Percentiles rank a stretch among this genome's conserved stretches.
Evolutionary conservation across 495 filamentous ascomycete species (phyloP).

Genomic region (Trichoderma orchidacearum): DNA sequence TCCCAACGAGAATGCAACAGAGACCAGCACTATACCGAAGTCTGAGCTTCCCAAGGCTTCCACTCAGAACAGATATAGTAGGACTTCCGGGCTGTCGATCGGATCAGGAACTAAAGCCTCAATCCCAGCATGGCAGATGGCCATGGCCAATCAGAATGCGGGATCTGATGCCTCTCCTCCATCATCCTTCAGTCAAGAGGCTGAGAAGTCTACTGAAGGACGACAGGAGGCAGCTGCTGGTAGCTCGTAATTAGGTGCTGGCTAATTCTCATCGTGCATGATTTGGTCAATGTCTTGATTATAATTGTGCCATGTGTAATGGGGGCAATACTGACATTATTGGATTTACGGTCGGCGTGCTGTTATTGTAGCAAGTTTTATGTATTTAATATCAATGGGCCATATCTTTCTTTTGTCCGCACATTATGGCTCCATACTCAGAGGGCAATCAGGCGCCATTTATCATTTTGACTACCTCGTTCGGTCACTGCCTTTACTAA

Average conservation of each 20-base stretch:
- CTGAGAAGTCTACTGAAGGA: conserved; percentile 9
- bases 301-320: not conserved
- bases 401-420: not conserved
- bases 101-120: conserved; percentile 40
- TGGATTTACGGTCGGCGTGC: not conserved
- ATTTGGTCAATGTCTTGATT: not conserved
- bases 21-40: conserved; percentile 10
- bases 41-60: not conserved
- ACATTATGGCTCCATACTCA: no score
- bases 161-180: conserved; percentile 11
- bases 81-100: conserved; percentile 22
- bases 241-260: conserved; percentile 1
- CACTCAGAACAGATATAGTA: conserved; percentile 4
- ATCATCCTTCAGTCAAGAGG: conserved; percentile 9
- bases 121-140: conserved; percentile 90
- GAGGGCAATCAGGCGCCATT: no score
- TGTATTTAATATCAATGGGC: conserved; percentile 1
- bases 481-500: no score
- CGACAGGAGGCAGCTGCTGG: conserved; percentile 10
- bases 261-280: not conserved
- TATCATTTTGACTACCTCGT: no score
- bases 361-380: not conserved
- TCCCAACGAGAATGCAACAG: conserved; percentile 16
- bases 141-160: conserved; percentile 45
- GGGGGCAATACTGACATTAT: not conserved